Evolutionary conservation across 192 early-diverging fungal species (phyloP).

Genomic region (Coemansia sp.): DNA sequence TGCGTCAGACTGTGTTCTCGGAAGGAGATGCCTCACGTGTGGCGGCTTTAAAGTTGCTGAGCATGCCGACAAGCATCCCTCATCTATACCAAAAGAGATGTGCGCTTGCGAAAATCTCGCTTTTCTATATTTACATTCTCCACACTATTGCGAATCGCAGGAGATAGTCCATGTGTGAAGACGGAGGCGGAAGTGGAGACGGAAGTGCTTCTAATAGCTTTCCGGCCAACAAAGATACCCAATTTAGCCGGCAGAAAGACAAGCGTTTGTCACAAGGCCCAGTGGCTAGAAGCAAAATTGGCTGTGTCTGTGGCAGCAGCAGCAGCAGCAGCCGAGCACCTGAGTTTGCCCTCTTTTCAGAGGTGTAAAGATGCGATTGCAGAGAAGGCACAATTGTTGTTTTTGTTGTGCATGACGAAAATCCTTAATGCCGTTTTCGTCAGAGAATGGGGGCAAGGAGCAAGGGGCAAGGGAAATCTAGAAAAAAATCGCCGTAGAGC

Average conservation of each 20-base stretch:
- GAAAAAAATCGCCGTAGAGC: neutral
- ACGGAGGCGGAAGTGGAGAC: neutral
- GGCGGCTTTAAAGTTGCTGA: neutral
- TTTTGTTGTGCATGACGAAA: conserved; percentile 1
- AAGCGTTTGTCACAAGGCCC: neutral
- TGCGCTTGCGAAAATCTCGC: neutral
- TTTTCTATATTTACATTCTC: neutral
- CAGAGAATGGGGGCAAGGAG: conserved; percentile 1
- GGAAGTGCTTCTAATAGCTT: neutral
- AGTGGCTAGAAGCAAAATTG: neutral
- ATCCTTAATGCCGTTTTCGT: neutral
- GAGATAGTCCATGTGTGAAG: neutral
- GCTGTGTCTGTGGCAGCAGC: neutral
- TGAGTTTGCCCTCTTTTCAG: neutral
- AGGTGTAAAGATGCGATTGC: neutral
- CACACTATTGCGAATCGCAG: neutral
- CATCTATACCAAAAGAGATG: neutral
- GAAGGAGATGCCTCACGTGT: neutral
- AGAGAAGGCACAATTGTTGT: neutral
- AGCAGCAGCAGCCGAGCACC: neutral
- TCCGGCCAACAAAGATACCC: neutral
- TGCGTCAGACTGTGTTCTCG: neutral
- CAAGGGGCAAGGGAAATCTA: neutral
- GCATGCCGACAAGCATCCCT: neutral
- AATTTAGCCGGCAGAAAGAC: neutral